Evolutionary conservation across 169 alveolate species (phyloP).

Genomic region (Babesia gibsoni): DNA sequence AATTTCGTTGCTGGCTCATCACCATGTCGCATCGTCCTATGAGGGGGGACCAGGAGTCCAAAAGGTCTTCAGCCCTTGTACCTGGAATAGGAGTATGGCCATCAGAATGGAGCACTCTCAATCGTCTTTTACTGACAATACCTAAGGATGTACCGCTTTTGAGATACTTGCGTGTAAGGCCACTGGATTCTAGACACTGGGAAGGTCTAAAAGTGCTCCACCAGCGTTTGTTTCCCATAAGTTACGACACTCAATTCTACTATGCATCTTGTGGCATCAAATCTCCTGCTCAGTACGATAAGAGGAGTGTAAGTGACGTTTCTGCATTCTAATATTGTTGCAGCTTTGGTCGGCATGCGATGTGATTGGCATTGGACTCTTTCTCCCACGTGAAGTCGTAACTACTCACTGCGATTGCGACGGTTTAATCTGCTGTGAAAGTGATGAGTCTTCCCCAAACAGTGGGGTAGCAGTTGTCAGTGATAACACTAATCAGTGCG

Average conservation of each 20-base stretch:
- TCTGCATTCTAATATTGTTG: not conserved
- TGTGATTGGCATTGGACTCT: conserved; percentile 38
- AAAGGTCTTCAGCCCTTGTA: conserved; percentile 51
- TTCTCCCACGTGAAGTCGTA: conserved; percentile 32
- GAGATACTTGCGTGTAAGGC: conserved; percentile 31
- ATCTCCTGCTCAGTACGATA: not conserved
- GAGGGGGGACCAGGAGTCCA: not conserved
- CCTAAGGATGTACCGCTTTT: conserved; percentile 48
- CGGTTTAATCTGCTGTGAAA: conserved; percentile 3
- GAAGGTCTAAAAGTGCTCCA: conserved; percentile 49
- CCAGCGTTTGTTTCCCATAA: conserved; percentile 53
- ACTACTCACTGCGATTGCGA: not conserved
- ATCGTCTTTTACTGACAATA: conserved; percentile 18
- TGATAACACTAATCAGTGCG: too few species aligned
- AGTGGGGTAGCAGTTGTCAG: too few species aligned
- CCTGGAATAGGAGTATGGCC: conserved; percentile 49
- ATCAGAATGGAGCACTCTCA: conserved; percentile 48
- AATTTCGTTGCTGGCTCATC: too few species aligned
- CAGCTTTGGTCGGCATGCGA: conserved; percentile 44
- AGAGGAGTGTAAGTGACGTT: conserved; percentile 5
- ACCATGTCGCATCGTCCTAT: not conserved
- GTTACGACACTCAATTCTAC: conserved; percentile 49
- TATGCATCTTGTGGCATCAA: conserved; percentile 42
- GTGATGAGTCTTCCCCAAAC: not conserved
- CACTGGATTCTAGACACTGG: conserved; percentile 45